Base-by-base conservation (phyloP, 1,139 yeast genomes). In the Magnusiomyces fungicola region DNA sequence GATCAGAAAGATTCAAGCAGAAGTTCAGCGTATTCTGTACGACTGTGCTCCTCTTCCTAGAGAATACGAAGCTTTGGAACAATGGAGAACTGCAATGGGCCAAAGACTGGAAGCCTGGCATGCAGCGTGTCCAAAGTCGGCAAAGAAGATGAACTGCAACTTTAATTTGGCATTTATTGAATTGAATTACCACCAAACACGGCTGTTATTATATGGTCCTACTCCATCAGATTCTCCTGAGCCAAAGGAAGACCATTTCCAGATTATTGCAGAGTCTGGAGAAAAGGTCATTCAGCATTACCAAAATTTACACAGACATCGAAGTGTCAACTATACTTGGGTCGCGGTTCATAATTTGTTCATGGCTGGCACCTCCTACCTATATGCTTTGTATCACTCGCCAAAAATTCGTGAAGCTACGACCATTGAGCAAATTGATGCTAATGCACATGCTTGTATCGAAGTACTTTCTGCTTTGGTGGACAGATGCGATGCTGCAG, bases 341-440 rank as follows among this genome's bases (percentile, higher is more conserved):
- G 92, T 90, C 0, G 95, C 95, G 0, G 92, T 88, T 1, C 95
- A 88, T 63, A 88, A 87, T 63, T 69, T 87, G 50, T 87, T 87
- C 62, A 83, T 85, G 83, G 92, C 96, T 0, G 95, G 95, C 0
- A 83, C 92, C 21, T 83, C 95, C 2, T 87, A 81, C 58, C 70
- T 88, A 42, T 88, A 84, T 62, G 76, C 90, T 0, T 72, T 87
- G 14, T 87, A 84, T 61, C 84, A 83, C 61, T 79, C 85, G 33
- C 74, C 72, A 22, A 76, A 73, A 36, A 77, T 78, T 1, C 66
- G 80, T n/a, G 60, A 68, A 9, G 66, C 68, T 14, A 75, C 79
- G 10, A 65, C 76, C 7, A 61, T 78, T 14, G 72, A 71, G 18
- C 79, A 76, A 48, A 78, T 86, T 39, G 80, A 81, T 54, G 68